Conservation (phyloP, 163 green algal genomes). For the Smithsoniella earleae region DNA sequence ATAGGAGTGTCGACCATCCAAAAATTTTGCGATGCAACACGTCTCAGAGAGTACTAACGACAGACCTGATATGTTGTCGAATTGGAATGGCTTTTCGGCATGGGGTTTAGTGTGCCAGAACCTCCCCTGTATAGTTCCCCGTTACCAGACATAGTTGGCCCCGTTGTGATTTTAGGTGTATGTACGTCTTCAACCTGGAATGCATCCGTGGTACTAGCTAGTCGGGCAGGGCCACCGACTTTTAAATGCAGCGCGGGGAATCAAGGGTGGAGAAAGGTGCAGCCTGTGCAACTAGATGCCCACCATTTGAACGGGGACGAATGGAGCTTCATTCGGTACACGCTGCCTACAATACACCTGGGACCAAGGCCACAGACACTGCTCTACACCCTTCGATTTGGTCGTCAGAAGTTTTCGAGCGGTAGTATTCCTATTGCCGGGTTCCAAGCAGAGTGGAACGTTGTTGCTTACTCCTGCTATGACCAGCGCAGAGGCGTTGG, state of each 20-base stretch:
- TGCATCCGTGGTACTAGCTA: neutral
- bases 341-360: neutral
- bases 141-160: constrained; percentile 3
- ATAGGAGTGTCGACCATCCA: too few relatives aligned
- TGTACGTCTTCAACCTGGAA: constrained; percentile 3
- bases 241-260: neutral
- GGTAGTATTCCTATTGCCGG: constrained; percentile 6
- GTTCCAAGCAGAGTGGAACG: neutral
- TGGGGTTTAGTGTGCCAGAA: neutral
- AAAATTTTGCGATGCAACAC: too few relatives aligned
- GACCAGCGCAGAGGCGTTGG: constrained; percentile 12
- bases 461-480: constrained; percentile 25
- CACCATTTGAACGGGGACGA: neutral
- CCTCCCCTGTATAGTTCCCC: neutral
- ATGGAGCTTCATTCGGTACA: constrained; percentile 9
- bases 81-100: neutral
- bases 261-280: too few relatives aligned
- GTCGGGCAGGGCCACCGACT: neutral
- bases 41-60: too few relatives aligned
- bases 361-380: neutral
- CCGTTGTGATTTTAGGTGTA: constrained; percentile 1
- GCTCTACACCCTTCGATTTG: neutral
- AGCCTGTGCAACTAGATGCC: too few relatives aligned
- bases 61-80: neutral
- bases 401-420: neutral